Base-by-base conservation (phyloP, 345 rosid species). In the Carallia pectinifolia region DNA sequence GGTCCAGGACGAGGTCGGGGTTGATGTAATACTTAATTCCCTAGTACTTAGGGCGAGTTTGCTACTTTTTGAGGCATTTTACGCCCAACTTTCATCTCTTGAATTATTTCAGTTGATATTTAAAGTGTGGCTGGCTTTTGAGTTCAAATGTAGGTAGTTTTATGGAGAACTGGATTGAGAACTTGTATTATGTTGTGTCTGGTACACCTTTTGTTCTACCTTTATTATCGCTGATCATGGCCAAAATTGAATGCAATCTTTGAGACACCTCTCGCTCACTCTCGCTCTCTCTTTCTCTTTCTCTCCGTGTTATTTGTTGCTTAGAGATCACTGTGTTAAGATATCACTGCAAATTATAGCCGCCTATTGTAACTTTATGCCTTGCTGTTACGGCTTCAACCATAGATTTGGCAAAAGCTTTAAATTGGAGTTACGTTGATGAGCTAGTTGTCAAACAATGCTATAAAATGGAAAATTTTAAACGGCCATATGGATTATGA, bases 1-100 rank as follows among this genome's bases (percentile, higher is more conserved):
- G 91, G 87, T 74, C 85, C 83, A 74, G 88, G 85, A 33, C 82
- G 90, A 34, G 92, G 92, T 39, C 82, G 90, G 52, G 86, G 84
- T 54, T 88, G 78, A 80, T 69, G 30, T 38, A 48, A 58, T 27
- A 17, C 34, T 13, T 27, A 18, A 40, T 29, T 13, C 6, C 10
- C 54, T 27, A 55, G 2, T n/a, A 23, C 34, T 37, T 56, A 23
- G 80, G 80, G 77, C 56, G 13, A 53, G 67, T 61, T 54, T 70
- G 81, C 75, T 68, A 55, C 31, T 77, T 81, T 74, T 73, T 2
- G 72, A 81, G 78, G 83, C 91, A 71, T 66, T 75, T 68, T 74
- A 63, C 67, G 68, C 76, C 83, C 75, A 50, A 34, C 7, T 59
- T 63, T 64, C 36, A 63, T 71, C 50, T 23, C 56, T 31, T 27